These are phyloP conservation scores for Fagopyrum esculentum DNA, from an alignment of 148 eudicot genomes.

Conservation along the genomic window DNA sequence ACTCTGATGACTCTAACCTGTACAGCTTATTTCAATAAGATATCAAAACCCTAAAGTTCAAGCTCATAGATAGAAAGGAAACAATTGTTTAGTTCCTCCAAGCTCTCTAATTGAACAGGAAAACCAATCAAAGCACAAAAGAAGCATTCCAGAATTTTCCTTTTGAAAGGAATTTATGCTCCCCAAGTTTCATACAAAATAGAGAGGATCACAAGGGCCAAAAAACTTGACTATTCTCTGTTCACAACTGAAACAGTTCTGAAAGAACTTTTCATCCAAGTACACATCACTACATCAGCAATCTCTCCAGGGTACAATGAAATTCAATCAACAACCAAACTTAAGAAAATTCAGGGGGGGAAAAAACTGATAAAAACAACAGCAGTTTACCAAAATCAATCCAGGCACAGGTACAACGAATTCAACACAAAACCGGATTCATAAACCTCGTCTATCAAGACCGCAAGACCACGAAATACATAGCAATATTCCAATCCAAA, in stretches of 20 bases:
- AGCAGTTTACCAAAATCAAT: background rate
- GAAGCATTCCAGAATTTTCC: background rate
- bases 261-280: background rate
- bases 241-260: background rate
- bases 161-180: background rate
- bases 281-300: background rate
- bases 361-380: no score
- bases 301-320: background rate
- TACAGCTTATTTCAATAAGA: no score
- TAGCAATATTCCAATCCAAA: background rate
- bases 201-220: background rate
- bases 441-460: background rate
- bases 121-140: background rate
- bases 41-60: background rate
- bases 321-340: background rate
- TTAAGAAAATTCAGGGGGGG: background rate
- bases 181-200: background rate
- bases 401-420: background rate
- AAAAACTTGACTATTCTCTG: background rate
- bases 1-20: background rate
- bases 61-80: background rate
- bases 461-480: background rate
- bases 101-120: background rate
- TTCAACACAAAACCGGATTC: background rate
- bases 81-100: background rate